These are phyloP conservation scores for Lolium multiflorum DNA, from an alignment of 176 grass and related monocot species.

Conservation along the genomic window DNA sequence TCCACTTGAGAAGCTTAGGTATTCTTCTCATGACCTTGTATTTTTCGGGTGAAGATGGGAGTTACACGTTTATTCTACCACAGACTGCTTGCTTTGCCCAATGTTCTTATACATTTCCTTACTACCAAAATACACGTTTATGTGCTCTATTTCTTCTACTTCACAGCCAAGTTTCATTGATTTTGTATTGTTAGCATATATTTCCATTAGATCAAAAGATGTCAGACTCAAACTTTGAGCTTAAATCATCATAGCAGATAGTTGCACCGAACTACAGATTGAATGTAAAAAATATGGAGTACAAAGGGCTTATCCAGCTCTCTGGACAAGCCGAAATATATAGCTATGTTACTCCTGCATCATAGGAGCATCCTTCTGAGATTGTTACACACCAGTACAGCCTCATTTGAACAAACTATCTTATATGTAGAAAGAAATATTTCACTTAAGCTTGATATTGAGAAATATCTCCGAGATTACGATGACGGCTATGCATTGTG, in stretches of 20 bases:
- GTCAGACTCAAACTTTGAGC: not conserved
- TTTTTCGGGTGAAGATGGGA: not conserved
- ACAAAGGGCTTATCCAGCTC: slow-evolving; percentile 1
- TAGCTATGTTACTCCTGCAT: not conserved
- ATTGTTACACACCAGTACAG: slow-evolving; percentile 17
- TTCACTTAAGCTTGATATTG: too few species aligned
- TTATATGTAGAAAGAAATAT: slow-evolving; percentile 23
- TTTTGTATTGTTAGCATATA: slow-evolving; percentile 27
- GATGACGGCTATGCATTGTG: not conserved
- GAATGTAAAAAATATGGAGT: not conserved
- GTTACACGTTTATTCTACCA: slow-evolving; percentile 4
- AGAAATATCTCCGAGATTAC: slow-evolving; percentile 17
- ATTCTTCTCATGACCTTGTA: slow-evolving; percentile 40
- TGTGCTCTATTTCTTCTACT: slow-evolving; percentile 24
- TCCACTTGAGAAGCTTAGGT: slow-evolving; percentile 83
- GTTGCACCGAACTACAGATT: slow-evolving; percentile 9
- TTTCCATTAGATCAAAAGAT: slow-evolving; percentile 33
- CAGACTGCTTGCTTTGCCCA: slow-evolving; percentile 31
- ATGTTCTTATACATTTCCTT: slow-evolving; percentile 38
- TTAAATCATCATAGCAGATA: slow-evolving; percentile 20
- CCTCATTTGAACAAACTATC: not conserved
- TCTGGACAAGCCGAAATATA: slow-evolving; percentile 26
- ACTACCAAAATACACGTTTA: slow-evolving; percentile 25
- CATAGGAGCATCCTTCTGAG: slow-evolving; percentile 15
- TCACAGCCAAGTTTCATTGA: slow-evolving; percentile 25